Conservation (phyloP, 805 yeast genomes). For the Candida endomychidarum region DNA sequence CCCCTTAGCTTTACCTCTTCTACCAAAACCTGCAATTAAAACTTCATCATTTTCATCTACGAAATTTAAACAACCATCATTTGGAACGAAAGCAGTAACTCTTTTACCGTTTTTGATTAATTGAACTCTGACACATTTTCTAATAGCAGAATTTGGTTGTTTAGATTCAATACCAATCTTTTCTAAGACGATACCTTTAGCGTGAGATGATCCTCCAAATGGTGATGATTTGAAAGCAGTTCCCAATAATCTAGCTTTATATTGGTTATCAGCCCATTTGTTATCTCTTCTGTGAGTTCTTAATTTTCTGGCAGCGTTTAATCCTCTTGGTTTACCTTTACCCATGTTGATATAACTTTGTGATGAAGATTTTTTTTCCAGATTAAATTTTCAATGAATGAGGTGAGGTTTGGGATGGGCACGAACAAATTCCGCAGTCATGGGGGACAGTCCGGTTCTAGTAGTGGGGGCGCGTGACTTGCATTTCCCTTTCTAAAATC, state of each 20-base stretch:
- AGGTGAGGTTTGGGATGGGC: constrained; percentile 1
- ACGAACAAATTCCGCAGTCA: constrained; percentile 7
- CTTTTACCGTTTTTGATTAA: constrained; percentile 99
- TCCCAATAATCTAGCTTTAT: constrained; percentile 98
- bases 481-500: no score
- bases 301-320: constrained; percentile 99
- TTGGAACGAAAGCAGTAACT: constrained; percentile 99
- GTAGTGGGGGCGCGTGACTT: no score
- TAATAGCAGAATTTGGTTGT: constrained; percentile 99
- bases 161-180: constrained; percentile 99
- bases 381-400: constrained; percentile 18
- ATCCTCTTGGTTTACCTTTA: constrained; percentile 99
- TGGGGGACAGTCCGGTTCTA: no score
- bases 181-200: constrained; percentile 99
- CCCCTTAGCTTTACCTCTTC: constrained; percentile 99
- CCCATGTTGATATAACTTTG: constrained; percentile 66
- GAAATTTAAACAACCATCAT: constrained; percentile 99
- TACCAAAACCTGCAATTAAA: constrained; percentile 99
- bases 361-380: constrained; percentile 6
- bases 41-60: constrained; percentile 99
- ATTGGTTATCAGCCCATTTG: constrained; percentile 99
- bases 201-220: constrained; percentile 99
- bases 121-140: constrained; percentile 99
- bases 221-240: constrained; percentile 99
- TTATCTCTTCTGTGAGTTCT: constrained; percentile 99